Conservation (phyloP, 345 rosid genomes). For the Citrus trifoliata region DNA sequence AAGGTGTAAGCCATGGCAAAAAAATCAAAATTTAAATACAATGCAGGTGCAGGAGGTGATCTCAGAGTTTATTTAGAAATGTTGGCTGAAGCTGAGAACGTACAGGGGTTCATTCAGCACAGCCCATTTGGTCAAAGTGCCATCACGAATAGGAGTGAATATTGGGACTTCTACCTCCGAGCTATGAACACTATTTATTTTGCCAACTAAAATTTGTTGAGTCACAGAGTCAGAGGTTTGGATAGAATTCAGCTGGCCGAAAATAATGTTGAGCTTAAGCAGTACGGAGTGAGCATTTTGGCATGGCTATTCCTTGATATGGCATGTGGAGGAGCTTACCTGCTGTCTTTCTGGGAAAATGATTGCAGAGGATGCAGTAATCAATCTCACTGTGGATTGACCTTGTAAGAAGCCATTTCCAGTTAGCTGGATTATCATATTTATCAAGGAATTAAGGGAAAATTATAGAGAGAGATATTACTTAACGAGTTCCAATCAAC, state of each 20-base stretch:
- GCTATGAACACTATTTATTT: slow-evolving; percentile 18
- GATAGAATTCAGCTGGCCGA: background rate
- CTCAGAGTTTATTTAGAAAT: slow-evolving; percentile 62
- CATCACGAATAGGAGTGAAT: slow-evolving; percentile 43
- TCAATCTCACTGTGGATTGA: background rate
- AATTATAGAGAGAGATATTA: background rate
- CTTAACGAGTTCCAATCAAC: background rate
- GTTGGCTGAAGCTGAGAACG: slow-evolving; percentile 48
- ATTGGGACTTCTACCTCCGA: slow-evolving; percentile 60
- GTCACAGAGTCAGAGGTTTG: background rate
- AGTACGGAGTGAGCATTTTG: background rate
- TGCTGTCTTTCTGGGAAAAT: background rate
- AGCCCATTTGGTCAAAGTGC: slow-evolving; percentile 77
- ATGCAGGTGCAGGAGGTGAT: slow-evolving; percentile 66
- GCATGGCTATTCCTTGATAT: background rate
- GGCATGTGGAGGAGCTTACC: background rate
- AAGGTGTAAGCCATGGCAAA: background rate
- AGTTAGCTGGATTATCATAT: background rate
- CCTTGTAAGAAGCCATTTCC: background rate
- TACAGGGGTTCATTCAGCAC: slow-evolving; percentile 52
- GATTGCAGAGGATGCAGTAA: background rate
- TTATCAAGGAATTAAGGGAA: background rate
- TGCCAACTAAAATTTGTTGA: background rate
- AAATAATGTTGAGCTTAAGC: background rate
- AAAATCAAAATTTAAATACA: background rate